Base-by-base conservation (phyloP, 1,284 basidiomycete species). In the Flammula alnicola region DNA sequence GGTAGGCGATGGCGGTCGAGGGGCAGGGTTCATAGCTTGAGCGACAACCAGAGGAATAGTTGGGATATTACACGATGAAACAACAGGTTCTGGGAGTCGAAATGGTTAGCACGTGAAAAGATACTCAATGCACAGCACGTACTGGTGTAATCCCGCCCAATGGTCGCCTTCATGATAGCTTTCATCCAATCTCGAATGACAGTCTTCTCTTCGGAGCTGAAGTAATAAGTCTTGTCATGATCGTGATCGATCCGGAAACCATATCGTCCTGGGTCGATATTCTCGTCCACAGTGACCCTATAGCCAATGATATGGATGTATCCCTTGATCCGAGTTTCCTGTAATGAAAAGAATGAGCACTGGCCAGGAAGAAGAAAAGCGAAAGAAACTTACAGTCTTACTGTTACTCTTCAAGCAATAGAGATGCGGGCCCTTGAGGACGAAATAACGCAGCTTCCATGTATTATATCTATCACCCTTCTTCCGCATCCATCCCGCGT, bases 171-270 rank as follows among this genome's bases (percentile, higher is more conserved):
- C 93, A 98, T 98, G 61, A 99, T 83, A 8, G 94, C 93, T 76
- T 99, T 99, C 96, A 99, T 99, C 97, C 97, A 99, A 58, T 94
- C 93, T 10, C 97, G 83, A 39, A 98, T 80, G 30, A 85, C 70
- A 4, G 73, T 67, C 66, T 94, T 91, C 65, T 98, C 95, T 29
- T 95, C 89, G 0, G 91, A 91, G 56, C 90, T 91, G 71, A 99
- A 99, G 66, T 76, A 92, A 70, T 99, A 94, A 2, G 91, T 80
- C 71, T 91, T 93, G 64, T 94, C 91, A 7, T 77, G 76, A 39
- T 95, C 91, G 60, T 98, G 96, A 29, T 95, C 83, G 55, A 99
- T 91, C 63, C 93, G 82, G 85, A 99, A 98, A 4, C 94, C 95
- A 71, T 97, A 98, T 58, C 87, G 83, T 16, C 96, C 96, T 16